Base-by-base conservation (phyloP, 2,329 filamentous ascomycete genomes). In the Penicillium sp. region DNA sequence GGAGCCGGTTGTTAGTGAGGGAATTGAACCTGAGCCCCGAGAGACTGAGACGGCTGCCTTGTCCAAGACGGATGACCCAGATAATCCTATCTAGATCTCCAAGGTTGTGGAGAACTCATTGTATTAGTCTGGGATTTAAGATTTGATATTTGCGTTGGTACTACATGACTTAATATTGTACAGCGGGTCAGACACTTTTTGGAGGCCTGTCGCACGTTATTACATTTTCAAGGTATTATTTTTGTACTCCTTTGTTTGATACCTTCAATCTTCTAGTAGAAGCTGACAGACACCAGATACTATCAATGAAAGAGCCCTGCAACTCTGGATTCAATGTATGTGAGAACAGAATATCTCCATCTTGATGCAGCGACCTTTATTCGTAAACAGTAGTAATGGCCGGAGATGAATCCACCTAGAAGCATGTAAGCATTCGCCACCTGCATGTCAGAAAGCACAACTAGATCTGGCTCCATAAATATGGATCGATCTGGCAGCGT, bases 1-100 rank as follows among this genome's bases (percentile, higher is more conserved):
- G 57, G 61, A 64, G 45, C 38, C 58, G 15, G 59, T 68, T 21
- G 53, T 69, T 13, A 64, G 64, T 59, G 66, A 69, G 49, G 67
- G 65, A 8, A 52, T 66, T 23, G 63, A 61, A 50, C 56, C 67
- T 0, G 60, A 61, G 29, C 7, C 23, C 11, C 53, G 43, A 21
- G 57, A 19, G n/a, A 21, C 43, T 2, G 54, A 58, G 13, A 43
- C 31, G 5, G 40, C 39, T n/a, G 49, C 45, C 15, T 23, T 50
- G 15, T 50, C 54, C 9, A 64, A 65, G 51, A 56, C 36, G 33
- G 57, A 54, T 50, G 46, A 63, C 43, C 36, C 41, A 36, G 54
- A 53, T 53, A 40, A 53, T 21, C 49, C 49, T 13, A 41, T 53
- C 21, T 56, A 53, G 27, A 3, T 45, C 2, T 21, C 5, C 13